Conservation (phyloP, 1,139 yeast genomes). For the Yamadazyma trypodendri region DNA sequence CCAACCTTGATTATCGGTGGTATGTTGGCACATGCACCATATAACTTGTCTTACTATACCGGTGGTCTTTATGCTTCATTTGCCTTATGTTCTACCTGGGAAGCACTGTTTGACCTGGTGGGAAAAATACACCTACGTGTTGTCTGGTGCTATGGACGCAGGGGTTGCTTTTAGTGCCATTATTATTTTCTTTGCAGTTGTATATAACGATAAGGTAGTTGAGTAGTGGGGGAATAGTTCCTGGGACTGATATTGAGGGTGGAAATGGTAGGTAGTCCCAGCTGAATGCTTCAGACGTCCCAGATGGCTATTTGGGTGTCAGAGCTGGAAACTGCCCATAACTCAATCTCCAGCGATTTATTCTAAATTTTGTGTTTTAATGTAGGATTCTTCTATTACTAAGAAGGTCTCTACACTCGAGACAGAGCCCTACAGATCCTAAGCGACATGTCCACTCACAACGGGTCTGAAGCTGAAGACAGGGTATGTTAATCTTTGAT, state of each 20-base stretch:
- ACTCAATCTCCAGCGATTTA: too few species aligned
- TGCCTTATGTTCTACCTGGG: constrained; percentile 52
- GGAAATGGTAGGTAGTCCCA: constrained; percentile 20
- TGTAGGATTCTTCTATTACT: background rate
- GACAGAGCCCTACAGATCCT: too few species aligned
- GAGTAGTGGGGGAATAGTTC: constrained; percentile 65
- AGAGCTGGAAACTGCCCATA: constrained; percentile 37
- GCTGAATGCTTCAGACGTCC: constrained; percentile 19
- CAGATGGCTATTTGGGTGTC: constrained; percentile 49
- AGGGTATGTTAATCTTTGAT: background rate
- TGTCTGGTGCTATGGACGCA: constrained; percentile 56
- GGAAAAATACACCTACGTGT: constrained; percentile 64
- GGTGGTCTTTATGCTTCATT: constrained; percentile 48
- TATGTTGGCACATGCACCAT: constrained; percentile 49
- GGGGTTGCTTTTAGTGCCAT: constrained; percentile 60
- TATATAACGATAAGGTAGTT: constrained; percentile 37
- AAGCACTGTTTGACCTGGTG: constrained; percentile 53
- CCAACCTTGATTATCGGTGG: constrained; percentile 43
- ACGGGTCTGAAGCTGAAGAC: background rate
- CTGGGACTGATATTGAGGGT: constrained; percentile 46
- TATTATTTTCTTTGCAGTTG: constrained; percentile 56
- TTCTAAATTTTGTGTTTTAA: too few species aligned
- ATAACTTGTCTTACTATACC: constrained; percentile 52
- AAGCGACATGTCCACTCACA: background rate
- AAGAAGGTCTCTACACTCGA: too few species aligned